phyloP scores from a whole-genome alignment of 345 rosid genomes.

The Hirschfeldia incana region DNA sequence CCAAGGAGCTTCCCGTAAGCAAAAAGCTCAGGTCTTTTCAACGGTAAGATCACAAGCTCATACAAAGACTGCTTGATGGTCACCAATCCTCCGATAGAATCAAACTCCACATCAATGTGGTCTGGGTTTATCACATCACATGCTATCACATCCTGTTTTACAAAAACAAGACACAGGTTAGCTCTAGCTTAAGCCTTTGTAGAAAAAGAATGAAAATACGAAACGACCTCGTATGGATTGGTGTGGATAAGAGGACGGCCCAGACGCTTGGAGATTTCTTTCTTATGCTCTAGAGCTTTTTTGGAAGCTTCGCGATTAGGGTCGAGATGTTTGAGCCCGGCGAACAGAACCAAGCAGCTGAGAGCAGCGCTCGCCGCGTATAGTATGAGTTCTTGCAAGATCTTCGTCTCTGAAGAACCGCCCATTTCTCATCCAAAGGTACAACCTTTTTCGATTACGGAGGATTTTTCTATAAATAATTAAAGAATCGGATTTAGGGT shows the following conservation, averaged over 20 bases:
- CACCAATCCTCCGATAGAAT: background rate
- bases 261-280: slow-evolving; percentile 82
- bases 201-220: background rate
- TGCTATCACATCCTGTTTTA: slow-evolving; percentile 83
- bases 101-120: slow-evolving; percentile 41
- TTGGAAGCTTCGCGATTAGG: slow-evolving; percentile 90
- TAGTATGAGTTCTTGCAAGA: slow-evolving; percentile 71
- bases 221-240: slow-evolving; percentile 77
- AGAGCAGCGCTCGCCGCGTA: slow-evolving; percentile 98
- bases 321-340: slow-evolving; percentile 83
- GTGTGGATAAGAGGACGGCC: slow-evolving; percentile 90
- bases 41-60: background rate
- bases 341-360: slow-evolving; percentile 81
- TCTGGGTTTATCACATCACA: slow-evolving; percentile 97
- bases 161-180: slow-evolving; percentile 4
- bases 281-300: slow-evolving; percentile 87
- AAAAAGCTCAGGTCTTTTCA: background rate
- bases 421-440: slow-evolving; percentile 41
- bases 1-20: background rate
- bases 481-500: background rate
- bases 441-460: background rate
- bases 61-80: background rate
- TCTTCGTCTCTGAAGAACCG: slow-evolving; percentile 66
- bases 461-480: background rate
- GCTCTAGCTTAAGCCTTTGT: background rate